These are phyloP conservation scores for Pistacia integerrima DNA, from an alignment of 345 rosid genomes.

Conservation along the genomic window DNA sequence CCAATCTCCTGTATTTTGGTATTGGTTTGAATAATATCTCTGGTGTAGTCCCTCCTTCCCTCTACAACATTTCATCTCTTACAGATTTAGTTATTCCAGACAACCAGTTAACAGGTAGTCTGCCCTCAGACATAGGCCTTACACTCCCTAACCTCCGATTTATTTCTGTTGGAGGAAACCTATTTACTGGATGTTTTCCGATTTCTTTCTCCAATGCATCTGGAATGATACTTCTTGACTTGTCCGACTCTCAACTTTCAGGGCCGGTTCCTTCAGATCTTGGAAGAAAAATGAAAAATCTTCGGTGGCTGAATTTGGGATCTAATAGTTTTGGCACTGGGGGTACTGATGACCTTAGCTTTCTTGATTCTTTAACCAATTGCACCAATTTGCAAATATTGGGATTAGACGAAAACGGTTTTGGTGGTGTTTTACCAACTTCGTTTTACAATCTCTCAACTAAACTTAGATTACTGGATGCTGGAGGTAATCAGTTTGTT, in stretches of 20 bases:
- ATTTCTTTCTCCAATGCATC: slow-evolving; percentile 30
- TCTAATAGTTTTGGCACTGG: slow-evolving; percentile 23
- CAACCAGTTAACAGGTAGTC: too few relatives aligned
- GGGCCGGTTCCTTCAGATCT: slow-evolving; percentile 24
- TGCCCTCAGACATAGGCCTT: slow-evolving; percentile 15
- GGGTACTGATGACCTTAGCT: slow-evolving; percentile 13
- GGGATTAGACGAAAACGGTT: slow-evolving; percentile 7
- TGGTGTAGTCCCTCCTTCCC: too few relatives aligned
- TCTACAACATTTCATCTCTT: too few relatives aligned
- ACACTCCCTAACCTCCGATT: slow-evolving; percentile 10
- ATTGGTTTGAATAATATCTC: too few relatives aligned
- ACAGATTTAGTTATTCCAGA: too few relatives aligned
- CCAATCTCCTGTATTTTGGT: too few relatives aligned
- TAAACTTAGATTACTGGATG: slow-evolving; percentile 2
- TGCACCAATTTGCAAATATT: slow-evolving; percentile 13
- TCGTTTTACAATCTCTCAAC: slow-evolving; percentile 28
- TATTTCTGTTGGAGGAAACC: slow-evolving; percentile 18
- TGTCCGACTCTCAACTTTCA: background rate
- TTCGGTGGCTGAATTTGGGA: slow-evolving; percentile 16
- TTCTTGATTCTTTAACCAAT: slow-evolving; percentile 26
- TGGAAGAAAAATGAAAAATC: slow-evolving; percentile 13
- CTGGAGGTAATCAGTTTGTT: slow-evolving; percentile 10
- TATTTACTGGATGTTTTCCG: slow-evolving; percentile 33
- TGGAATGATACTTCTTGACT: background rate
- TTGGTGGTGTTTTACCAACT: slow-evolving; percentile 25